A percentile compares a stretch with the other conserved stretches of the same genome.
Evolutionary conservation across 345 rosid species (phyloP).

Genomic region (Populus euphratica): DNA sequence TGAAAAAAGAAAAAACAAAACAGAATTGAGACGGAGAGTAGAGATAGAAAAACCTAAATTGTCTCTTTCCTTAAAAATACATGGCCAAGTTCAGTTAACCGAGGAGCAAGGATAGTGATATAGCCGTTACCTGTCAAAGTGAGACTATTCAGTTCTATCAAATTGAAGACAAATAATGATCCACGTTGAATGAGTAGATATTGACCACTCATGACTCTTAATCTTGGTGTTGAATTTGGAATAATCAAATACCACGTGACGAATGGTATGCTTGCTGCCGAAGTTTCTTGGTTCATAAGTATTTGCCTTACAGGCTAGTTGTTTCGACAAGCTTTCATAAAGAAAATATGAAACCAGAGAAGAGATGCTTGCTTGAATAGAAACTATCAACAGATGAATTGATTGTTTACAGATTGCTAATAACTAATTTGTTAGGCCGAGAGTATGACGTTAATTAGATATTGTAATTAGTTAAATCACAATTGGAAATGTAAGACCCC

Average conservation of each 20-base stretch:
- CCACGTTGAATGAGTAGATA: not conserved
- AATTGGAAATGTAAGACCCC: too few species aligned
- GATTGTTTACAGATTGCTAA: too few species aligned
- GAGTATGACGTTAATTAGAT: too few species aligned
- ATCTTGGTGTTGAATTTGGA: not conserved
- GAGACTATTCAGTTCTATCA: not conserved
- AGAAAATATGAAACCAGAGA: too few species aligned
- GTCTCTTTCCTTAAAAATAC: not conserved
- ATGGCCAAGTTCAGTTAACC: slow-evolving; percentile 16
- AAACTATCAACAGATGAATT: too few species aligned
- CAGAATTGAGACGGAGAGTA: not conserved
- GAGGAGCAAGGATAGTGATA: not conserved
- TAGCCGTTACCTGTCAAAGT: not conserved
- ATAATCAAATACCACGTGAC: slow-evolving; percentile 10
- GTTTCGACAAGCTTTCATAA: too few species aligned
- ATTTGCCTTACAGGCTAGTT: too few species aligned
- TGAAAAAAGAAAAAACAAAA: not conserved
- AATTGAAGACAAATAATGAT: not conserved
- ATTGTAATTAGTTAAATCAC: too few species aligned
- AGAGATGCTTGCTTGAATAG: too few species aligned
- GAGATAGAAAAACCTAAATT: not conserved
- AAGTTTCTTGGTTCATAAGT: too few species aligned
- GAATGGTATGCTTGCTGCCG: not conserved
- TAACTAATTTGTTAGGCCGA: too few species aligned
- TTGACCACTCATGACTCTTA: not conserved